These are phyloP conservation scores for Cladorrhinum sp. DNA, from an alignment of 2,329 filamentous ascomycete species.

Conservation along the genomic window DNA sequence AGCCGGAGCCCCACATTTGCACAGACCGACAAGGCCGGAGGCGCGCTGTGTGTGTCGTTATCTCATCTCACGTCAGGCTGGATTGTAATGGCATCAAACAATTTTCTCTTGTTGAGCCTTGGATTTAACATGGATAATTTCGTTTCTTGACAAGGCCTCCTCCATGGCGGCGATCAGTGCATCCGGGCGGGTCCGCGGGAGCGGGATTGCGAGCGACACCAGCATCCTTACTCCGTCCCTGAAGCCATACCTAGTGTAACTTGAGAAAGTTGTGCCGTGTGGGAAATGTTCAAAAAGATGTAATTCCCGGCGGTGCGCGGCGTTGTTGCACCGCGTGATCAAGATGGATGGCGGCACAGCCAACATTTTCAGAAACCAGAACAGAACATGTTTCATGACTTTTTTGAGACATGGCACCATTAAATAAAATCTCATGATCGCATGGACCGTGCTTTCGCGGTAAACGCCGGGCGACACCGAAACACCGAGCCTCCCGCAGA, in stretches of 20 bases:
- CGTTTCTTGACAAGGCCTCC: neutral
- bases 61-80: constrained; percentile 5
- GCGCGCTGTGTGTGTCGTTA: neutral
- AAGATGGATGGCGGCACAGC: constrained; percentile 6
- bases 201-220: neutral
- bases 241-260: no score
- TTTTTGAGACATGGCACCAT: neutral
- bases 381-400: constrained; percentile 1
- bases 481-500: neutral
- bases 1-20: neutral
- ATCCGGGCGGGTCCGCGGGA: neutral
- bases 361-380: neutral
- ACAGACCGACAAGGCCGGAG: neutral
- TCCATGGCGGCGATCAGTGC: neutral
- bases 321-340: constrained; percentile 3
- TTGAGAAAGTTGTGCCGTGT: neutral
- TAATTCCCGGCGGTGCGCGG: constrained; percentile 1
- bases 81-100: neutral
- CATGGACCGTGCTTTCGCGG: neutral
- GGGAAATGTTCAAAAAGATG: neutral
- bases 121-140: neutral
- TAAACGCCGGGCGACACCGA: neutral
- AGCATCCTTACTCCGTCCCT: neutral
- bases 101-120: neutral
- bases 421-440: neutral